Evolutionary conservation across 352 stramenopile genomes (phyloP).

Genomic region (Phytophthora boehmeriae): DNA sequence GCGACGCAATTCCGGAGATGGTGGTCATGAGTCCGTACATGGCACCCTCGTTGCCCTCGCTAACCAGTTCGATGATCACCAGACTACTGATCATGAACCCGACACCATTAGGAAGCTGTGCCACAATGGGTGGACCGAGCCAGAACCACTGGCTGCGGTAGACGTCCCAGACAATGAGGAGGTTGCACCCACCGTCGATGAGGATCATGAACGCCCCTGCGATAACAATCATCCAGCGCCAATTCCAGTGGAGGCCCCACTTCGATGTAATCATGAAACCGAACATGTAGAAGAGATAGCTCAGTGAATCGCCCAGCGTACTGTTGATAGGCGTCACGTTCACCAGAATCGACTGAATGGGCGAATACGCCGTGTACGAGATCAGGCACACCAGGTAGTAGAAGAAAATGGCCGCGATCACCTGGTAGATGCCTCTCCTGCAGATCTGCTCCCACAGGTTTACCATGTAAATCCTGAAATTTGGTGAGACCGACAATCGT

Average conservation of each 20-base stretch:
- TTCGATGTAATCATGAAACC: slow-evolving; percentile 41
- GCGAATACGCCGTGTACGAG: slow-evolving; percentile 32
- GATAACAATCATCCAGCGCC: slow-evolving; percentile 39
- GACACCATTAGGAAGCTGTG: slow-evolving; percentile 39
- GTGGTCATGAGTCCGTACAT: slow-evolving; percentile 56
- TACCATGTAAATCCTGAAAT: slow-evolving; percentile 41
- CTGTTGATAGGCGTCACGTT: slow-evolving; percentile 37
- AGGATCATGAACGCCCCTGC: slow-evolving; percentile 28
- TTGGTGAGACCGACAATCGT: slow-evolving; percentile 10
- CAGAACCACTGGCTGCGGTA: slow-evolving; percentile 56
- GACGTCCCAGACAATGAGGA: slow-evolving; percentile 43
- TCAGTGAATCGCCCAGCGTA: slow-evolving; percentile 31
- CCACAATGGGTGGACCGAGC: slow-evolving; percentile 43
- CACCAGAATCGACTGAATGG: slow-evolving; percentile 37
- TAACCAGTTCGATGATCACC: slow-evolving; percentile 46
- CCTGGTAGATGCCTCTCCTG: slow-evolving; percentile 46
- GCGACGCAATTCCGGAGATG: slow-evolving; percentile 35
- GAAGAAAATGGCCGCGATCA: slow-evolving; percentile 50
- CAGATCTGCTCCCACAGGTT: slow-evolving; percentile 46
- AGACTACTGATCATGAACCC: slow-evolving; percentile 50
- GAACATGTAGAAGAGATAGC: slow-evolving; percentile 36
- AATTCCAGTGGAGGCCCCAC: slow-evolving; percentile 52
- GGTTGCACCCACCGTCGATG: slow-evolving; percentile 38
- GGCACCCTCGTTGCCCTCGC: slow-evolving; percentile 49
- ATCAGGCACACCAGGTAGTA: slow-evolving; percentile 34